phyloP scores from a whole-genome alignment of 2,329 filamentous ascomycete species.

The Phialocephala subalpina region DNA sequence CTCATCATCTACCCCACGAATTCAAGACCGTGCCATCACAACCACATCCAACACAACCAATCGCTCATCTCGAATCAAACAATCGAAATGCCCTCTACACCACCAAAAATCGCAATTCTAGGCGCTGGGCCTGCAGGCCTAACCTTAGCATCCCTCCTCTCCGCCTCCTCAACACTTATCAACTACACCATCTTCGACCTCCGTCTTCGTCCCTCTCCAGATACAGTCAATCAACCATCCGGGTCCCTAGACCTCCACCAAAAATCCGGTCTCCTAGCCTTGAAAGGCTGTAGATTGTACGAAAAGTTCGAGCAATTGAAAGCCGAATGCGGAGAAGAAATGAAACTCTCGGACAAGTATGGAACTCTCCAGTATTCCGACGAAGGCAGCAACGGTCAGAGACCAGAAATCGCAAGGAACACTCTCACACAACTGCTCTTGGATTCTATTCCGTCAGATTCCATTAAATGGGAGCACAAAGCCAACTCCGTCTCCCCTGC shows the following conservation, averaged over 20 bases:
- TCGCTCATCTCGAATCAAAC: no score
- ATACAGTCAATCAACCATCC: conserved; percentile 22
- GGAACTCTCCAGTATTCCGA: conserved; percentile 42
- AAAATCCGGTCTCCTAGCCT: conserved; percentile 52
- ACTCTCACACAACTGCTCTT: conserved; percentile 26
- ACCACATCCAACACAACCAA: no score
- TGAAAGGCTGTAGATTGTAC: conserved; percentile 54
- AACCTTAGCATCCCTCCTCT: no score
- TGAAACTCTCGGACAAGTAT: conserved; percentile 49
- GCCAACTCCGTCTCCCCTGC: conserved; percentile 11
- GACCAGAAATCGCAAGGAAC: conserved; percentile 28
- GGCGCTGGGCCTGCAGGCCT: no score
- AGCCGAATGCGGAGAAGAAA: conserved; percentile 35
- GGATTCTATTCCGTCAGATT: background rate
- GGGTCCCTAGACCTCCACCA: conserved; percentile 61
- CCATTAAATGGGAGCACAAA: conserved; percentile 26
- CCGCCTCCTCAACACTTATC: background rate
- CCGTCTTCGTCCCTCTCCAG: conserved; percentile 11
- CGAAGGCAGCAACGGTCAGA: conserved; percentile 1
- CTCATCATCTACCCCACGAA: no score
- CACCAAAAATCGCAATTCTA: no score
- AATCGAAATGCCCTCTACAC: no score
- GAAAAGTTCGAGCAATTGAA: conserved; percentile 50
- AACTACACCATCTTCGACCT: conserved; percentile 33
- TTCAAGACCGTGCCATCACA: no score